Evolutionary conservation across 2,329 filamentous ascomycete genomes (phyloP).

Genomic region (Emergomyces pasteurianus): DNA sequence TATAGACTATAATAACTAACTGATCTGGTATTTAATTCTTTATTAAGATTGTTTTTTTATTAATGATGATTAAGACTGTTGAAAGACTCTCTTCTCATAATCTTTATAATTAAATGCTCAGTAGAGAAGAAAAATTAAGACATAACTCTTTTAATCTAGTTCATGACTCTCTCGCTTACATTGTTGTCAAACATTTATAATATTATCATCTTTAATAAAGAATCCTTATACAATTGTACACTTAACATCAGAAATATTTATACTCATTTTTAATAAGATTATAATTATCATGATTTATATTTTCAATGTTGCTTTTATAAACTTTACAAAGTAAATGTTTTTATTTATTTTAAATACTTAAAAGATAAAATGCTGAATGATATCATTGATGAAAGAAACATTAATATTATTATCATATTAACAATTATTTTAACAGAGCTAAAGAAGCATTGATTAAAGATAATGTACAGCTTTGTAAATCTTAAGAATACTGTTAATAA

Average conservation of each 20-base stretch:
- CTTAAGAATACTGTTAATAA: background rate
- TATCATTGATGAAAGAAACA: background rate
- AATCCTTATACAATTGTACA: background rate
- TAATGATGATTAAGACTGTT: background rate
- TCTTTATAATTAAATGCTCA: background rate
- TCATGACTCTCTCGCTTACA: background rate
- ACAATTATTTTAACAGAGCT: background rate
- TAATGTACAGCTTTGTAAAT: background rate
- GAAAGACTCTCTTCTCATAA: background rate
- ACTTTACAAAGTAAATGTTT: background rate
- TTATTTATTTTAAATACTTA: background rate
- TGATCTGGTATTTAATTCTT: background rate
- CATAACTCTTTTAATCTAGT: background rate
- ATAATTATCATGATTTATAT: background rate
- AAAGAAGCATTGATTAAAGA: background rate
- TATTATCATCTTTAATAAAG: background rate
- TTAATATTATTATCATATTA: background rate
- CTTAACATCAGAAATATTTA: background rate
- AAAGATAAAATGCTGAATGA: background rate
- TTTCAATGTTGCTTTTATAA: background rate
- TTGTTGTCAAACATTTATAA: background rate
- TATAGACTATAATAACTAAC: background rate
- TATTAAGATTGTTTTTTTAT: background rate
- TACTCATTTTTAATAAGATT: background rate
- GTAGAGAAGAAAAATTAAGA: background rate